Base-by-base conservation (phyloP, 2,329 filamentous ascomycete genomes). In the Lomentospora prolificans region DNA sequence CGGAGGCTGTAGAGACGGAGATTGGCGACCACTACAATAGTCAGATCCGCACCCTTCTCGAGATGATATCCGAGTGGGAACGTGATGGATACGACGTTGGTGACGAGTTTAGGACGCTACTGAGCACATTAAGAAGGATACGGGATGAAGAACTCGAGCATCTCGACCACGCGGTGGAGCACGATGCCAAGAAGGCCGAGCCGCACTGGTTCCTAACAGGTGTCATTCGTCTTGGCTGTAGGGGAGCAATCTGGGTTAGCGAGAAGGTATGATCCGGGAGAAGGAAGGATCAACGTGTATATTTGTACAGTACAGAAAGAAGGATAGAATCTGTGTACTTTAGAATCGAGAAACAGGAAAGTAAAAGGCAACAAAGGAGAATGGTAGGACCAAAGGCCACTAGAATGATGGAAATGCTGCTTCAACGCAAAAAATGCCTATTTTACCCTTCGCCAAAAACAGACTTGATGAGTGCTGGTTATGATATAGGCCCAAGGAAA, bases 91-190 rank as follows among this genome's bases (percentile, higher is more conserved):
- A 95, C 67, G 87, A 88, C 50, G 77, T 94, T 0, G 88, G 91
- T 3, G 80, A 80, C 7, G 92, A 97, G 72, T 70, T 99, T 62
- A 79, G 75, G 54, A 80, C 82, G 17, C 73, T 99, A 64, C 75
- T 96, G 36, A 69, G 72, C 33, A 89, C 88, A 25, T 77, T 97
- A 61, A 80, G 91, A 64, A 77, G 85, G 64, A 96, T 96, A 65
- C 78, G 94, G 24, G 94, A 99, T 67, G 94, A 99, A 72, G 94
- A 99, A 73, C 73, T 99, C 57, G 94, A 99, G 76, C 94, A 99
- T 75, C 73, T 99, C 61, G 94, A 99, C 68, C 88, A 95, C 72
- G 94, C 94, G 0, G 87, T 99, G 19, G 87, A 94, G 68, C 87
- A 97, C 65, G 92, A 97, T 72, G 86, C 91, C 2, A 90, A 94